A percentile compares a stretch with the other conserved stretches of the same genome.
Conservation (phyloP, 2,329 filamentous ascomycete genomes). For the Teratosphaeria zuluensis region DNA sequence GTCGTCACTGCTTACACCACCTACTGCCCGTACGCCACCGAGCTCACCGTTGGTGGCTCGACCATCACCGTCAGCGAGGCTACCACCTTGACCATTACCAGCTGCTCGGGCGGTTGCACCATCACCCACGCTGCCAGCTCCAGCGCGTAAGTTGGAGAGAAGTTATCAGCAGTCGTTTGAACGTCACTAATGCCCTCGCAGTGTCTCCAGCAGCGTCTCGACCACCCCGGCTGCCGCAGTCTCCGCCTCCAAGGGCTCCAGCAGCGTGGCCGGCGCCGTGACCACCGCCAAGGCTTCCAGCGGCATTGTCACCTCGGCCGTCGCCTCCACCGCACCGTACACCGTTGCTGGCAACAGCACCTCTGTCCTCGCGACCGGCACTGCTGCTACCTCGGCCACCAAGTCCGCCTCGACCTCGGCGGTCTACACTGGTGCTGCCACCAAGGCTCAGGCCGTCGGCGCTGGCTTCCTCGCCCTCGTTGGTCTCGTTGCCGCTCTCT, state of each 20-base stretch:
- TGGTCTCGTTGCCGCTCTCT: constrained; percentile 36
- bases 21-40: constrained; percentile 22
- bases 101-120: constrained; percentile 27
- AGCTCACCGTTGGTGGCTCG: constrained; percentile 15
- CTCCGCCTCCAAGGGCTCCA: background rate
- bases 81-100: constrained; percentile 16
- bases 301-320: background rate
- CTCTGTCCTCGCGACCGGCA: constrained; percentile 1
- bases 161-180: constrained; percentile 1
- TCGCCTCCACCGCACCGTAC: constrained; percentile 1
- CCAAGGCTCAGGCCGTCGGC: constrained; percentile 37
- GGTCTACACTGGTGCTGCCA: constrained; percentile 43
- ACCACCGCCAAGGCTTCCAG: background rate
- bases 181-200: background rate
- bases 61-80: constrained; percentile 10
- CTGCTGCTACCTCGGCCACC: constrained; percentile 5
- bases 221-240: background rate
- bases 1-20: constrained; percentile 25
- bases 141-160: constrained; percentile 37
- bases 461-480: constrained; percentile 44
- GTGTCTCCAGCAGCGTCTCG: background rate
- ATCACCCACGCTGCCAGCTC: constrained; percentile 44
- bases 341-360: constrained; percentile 16
- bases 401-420: constrained; percentile 17
- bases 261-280: background rate